A percentile compares a stretch with the other conserved stretches of the same genome.
These are phyloP conservation scores for Bryoglossum gracile DNA, from an alignment of 495 filamentous ascomycete genomes.

Conservation along the genomic window DNA sequence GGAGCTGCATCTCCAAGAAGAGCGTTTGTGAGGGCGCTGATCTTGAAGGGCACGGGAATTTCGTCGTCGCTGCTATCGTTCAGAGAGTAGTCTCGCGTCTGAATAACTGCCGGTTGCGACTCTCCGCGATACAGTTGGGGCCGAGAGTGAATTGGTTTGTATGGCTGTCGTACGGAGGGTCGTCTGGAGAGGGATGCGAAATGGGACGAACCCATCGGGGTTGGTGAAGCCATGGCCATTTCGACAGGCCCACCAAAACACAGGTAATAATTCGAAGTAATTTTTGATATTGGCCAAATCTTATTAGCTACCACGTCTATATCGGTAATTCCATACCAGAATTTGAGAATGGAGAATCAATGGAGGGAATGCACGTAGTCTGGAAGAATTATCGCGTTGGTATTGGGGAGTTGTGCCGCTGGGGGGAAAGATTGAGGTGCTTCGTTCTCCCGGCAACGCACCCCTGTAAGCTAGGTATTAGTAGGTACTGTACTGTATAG, in stretches of 20 bases:
- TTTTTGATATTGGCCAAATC: not conserved
- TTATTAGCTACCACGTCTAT: constrained; percentile 14
- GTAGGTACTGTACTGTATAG: too few relatives aligned
- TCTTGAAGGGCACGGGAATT: constrained; percentile 62
- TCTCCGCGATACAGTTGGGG: constrained; percentile 7
- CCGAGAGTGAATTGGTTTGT: constrained; percentile 13
- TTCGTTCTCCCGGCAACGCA: constrained; percentile 1
- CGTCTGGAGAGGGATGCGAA: constrained; percentile 23
- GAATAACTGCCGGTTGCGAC: constrained; percentile 1
- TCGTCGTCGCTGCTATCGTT: constrained; percentile 73
- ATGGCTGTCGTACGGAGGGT: constrained; percentile 18
- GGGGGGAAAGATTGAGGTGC: not conserved
- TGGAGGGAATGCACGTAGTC: constrained; percentile 21
- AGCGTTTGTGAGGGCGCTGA: constrained; percentile 72
- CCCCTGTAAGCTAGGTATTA: too few relatives aligned
- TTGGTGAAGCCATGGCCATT: constrained; percentile 27
- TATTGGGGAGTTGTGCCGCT: constrained; percentile 1
- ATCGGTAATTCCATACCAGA: constrained; percentile 19
- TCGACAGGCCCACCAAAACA: too few relatives aligned
- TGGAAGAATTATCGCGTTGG: constrained; percentile 22
- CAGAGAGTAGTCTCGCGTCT: constrained; percentile 21
- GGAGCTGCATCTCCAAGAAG: constrained; percentile 58
- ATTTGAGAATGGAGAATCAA: constrained; percentile 3
- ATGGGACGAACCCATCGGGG: constrained; percentile 24
- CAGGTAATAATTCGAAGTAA: constrained; percentile 1